Base-by-base conservation (phyloP, 2,329 filamentous ascomycete species). In the Davidsoniella neocaledoniae region DNA sequence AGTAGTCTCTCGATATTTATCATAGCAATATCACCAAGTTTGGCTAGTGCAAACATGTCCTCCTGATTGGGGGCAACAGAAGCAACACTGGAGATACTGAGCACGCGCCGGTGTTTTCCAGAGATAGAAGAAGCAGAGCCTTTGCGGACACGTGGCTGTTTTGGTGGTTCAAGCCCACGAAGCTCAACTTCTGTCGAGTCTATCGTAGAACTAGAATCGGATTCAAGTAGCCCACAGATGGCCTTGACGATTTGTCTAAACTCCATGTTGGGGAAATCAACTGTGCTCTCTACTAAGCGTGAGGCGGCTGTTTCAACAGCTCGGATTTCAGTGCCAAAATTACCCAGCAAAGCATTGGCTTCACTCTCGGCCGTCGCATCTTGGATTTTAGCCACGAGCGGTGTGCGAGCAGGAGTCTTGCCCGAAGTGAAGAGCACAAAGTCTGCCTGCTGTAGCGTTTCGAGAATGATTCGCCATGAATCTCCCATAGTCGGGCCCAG, bases 361-460 rank as follows among this genome's bases (percentile, higher is more conserved):
- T 77, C 74, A n/a, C 60, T 65, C 21, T 79, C 75, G 14, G 65
- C 67, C 43, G 62, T 68, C 41, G 65, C 62, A 55, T 74, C 76
- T 23, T 66, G 59, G 1, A 62, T 66, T 52, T 68, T 68, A 10
- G 48, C 38, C 10, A 63, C 65, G 1, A 73, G 66, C 5, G 72
- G 67, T 1, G 72, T 71, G 49, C 70, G 68, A 0, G 71, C 73
- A 0, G 73, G 66, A 4, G 69, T 61, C 56, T 76, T 77, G 9
- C 72, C 72, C 12, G 72, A 77, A 9, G 76, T 73, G 50, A 81
- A 83, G 23, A 95, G 72, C 3, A 96, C 80, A 54, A 94, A 79
- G 58, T 96, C 91, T 2, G 90, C 88, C 62, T 95, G 86, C 59
- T 95, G 87, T 6, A 98, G 67, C 0, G 88, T 94, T 59, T 94